Evolutionary conservation across 2,329 filamentous ascomycete genomes (phyloP), one percentile per base, ranked within the genome.

Genomic region (Aspergillus ibericus): DNA sequence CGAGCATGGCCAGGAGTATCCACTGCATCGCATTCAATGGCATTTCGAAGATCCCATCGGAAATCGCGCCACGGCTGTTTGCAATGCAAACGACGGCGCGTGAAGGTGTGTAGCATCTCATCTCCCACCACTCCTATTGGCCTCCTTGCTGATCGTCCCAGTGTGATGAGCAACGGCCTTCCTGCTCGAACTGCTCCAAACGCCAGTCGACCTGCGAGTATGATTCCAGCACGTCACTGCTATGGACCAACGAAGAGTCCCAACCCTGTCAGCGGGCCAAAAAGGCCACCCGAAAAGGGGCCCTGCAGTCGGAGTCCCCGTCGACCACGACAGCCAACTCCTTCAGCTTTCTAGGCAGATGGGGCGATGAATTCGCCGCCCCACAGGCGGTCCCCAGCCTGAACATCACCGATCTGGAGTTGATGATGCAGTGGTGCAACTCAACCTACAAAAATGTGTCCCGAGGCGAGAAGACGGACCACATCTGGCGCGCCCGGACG

Each of bases 361-460:
- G 70, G 2, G 59, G 61, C 34, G 65, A 58, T 12, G 59, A 62
- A 8, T 42, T 52, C 35, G 40, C 42, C 29, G 29, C 60, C 7
- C 55, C 55, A n/a, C 51, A 58, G 20, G 52, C 61, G n/a, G 56
- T 65, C 4, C 40, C 53, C 9, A 64, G 76, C 34, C 66, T 81
- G 8, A 79, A 81, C 56, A 63, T 81, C 20, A 70, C 77, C 44
- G 76, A 82, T 58, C 66, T 77, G 49, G 80, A 79, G 63, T 72
- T 79, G 25, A 77, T 77, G 62, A 70, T 75, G 64, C 72, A 75
- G 16, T 75, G 73, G 73, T 73, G 70, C 53, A 74, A 72, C 55
- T 59, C 70, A 10, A 77, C 75, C 4, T 73, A 75, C 49, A 56
- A 55, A 35, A 62, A 63, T 1, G 53, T 74, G 9, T 66, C 69